Evolutionary conservation across 2,329 filamentous ascomycete species (phyloP).

Genomic region (Westerdykella ornata): DNA sequence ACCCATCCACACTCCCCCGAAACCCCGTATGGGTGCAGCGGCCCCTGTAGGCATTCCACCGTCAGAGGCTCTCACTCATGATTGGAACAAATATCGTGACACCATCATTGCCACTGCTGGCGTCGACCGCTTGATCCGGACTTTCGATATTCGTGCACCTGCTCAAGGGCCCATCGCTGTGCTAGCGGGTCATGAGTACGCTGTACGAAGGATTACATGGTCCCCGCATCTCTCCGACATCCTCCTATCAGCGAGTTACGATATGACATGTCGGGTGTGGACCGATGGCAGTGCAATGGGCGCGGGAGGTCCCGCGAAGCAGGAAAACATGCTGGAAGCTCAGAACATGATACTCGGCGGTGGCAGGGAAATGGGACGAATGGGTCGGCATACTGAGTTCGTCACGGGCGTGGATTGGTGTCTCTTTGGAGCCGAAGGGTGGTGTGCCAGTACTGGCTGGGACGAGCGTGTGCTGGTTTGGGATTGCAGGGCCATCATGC

Average conservation of each 20-base stretch:
- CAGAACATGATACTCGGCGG: conserved; percentile 41
- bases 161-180: conserved; percentile 63
- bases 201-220: conserved; percentile 79
- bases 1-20: conserved; percentile 67
- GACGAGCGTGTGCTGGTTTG: conserved; percentile 86
- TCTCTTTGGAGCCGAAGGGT: conserved; percentile 87
- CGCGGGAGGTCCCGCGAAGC: conserved; percentile 24
- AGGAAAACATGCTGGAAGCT: conserved; percentile 28
- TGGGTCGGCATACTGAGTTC: conserved; percentile 94
- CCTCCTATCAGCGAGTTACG: conserved; percentile 83
- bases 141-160: conserved; percentile 81
- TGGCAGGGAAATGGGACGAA: conserved; percentile 71
- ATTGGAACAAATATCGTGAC: conserved; percentile 97
- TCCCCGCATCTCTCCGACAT: conserved; percentile 89
- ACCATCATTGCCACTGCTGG: conserved; percentile 79
- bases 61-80: conserved; percentile 82
- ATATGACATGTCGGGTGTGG: conserved; percentile 97
- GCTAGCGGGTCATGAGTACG: conserved; percentile 83
- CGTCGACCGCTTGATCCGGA: conserved; percentile 79
- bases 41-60: conserved; percentile 50
- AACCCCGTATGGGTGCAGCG: conserved; percentile 42
- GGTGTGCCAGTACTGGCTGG: conserved; percentile 93
- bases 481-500: conserved; percentile 70
- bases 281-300: conserved; percentile 63
- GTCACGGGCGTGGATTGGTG: conserved; percentile 97